Base-by-base conservation (phyloP, 2,329 filamentous ascomycete genomes). In the Paecilomyces formosus region DNA sequence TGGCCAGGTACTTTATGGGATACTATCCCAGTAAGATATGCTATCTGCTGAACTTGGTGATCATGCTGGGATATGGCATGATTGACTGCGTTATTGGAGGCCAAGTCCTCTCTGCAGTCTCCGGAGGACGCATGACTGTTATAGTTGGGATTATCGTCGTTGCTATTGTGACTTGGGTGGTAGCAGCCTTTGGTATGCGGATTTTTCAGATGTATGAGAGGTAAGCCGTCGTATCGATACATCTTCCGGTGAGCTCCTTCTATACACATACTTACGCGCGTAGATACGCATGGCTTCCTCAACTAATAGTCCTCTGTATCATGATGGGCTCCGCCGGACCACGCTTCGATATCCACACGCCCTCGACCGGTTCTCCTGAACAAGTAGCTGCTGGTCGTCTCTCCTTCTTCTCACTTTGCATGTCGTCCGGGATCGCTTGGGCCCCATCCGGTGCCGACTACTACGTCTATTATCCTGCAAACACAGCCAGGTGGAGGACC, bases 161-260 rank as follows among this genome's bases (percentile, higher is more conserved):
- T 31, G 70, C 74, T 7, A 57, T 73, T 21, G 62, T 65, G 2
- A 75, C 69, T 54, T 70, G 68, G 65, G 59, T 66, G 0, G 70
- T 76, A 63, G 72, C 74, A 22, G 67, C 69, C 11, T 76, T 76
- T 60, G 75, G 75, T 5, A 76, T 77, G 68, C 66, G 68, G 3
- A 64, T 77, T 11, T 75, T 79, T 59, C 74, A 77, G 54, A 64
- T 71, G 51, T 79, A 78, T 65, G 76, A 78, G 60, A 68, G 75
- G 64, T 78, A 69, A 55, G 66, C 57, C 9, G 4, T 6, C 39
- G 18, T 11, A 8, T 6, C 39, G 18, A 45, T n/a, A 4, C n/a
- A 11, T 21, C 39, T 45, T 45, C 39, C 9, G 9, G n/a, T 6
- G n/a, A 45, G 6, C 39, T 45, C 9, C 39, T 18, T 9, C 0